Evolutionary conservation across 2,329 filamentous ascomycete species (phyloP).

Genomic region (Lasiodiplodia theobromae): DNA sequence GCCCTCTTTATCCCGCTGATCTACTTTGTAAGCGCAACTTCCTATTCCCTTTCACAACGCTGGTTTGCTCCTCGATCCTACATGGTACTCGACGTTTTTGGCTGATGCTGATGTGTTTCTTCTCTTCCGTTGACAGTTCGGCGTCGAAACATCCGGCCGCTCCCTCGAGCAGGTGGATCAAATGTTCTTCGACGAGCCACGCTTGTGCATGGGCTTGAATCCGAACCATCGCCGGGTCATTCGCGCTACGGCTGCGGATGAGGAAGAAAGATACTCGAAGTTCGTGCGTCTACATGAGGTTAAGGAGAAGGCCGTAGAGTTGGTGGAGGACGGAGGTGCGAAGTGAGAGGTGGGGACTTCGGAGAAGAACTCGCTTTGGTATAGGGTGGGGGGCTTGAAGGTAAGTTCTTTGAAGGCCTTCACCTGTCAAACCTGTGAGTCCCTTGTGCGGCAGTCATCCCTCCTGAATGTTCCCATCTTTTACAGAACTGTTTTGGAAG

Average conservation of each 20-base stretch:
- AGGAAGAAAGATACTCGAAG: constrained; percentile 36
- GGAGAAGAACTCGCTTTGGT: background rate
- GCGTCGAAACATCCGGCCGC: constrained; percentile 26
- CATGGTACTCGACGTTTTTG: too few relatives aligned
- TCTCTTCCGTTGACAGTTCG: background rate
- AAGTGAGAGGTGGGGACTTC: background rate
- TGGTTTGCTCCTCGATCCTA: background rate
- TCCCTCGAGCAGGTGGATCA: constrained; percentile 28
- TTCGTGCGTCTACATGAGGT: constrained; percentile 30
- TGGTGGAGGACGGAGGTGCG: background rate
- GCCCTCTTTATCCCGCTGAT: constrained; percentile 25
- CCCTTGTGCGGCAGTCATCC: too few relatives aligned
- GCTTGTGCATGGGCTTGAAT: constrained; percentile 43
- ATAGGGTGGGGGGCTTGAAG: background rate
- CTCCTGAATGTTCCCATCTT: too few relatives aligned
- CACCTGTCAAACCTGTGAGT: background rate
- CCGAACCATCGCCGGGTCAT: constrained; percentile 38
- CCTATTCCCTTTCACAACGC: too few relatives aligned
- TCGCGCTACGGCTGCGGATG: constrained; percentile 34
- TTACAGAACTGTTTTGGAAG: too few relatives aligned
- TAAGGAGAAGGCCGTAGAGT: background rate
- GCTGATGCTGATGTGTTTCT: background rate
- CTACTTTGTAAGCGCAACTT: constrained; percentile 1
- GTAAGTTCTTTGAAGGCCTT: background rate
- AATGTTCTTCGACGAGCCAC: constrained; percentile 43